Evolutionary conservation across 257 asterid species (phyloP), one percentile per base, ranked within the genome.

Genomic region (Paraleonurus japonicus): DNA sequence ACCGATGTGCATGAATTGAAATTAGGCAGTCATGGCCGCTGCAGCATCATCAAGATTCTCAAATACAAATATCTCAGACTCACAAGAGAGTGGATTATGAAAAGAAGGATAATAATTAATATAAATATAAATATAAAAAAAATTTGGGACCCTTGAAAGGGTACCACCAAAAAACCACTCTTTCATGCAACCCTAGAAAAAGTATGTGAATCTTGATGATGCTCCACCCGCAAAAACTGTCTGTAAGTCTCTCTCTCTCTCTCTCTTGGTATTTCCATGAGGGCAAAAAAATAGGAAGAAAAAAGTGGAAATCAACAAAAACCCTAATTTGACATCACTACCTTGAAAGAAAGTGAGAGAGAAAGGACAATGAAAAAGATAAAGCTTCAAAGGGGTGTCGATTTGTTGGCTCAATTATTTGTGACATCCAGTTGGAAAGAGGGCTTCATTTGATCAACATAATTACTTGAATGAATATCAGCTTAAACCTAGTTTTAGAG

Each of bases 11-110:
- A n/a, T 23, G 17, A n/a, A 30, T 41, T 2, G 9, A 51, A 16
- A 17, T 2, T 24, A 87, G 93, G 9, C 93, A 81, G 28, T 80
- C 30, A 64, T 81, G 69, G 93, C 90, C 80, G 81, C 93, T 87
- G 92, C 92, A 87, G 90, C 93, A 87, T 87, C 93, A 87, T 87
- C 93, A 87, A 85, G 93, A 87, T 85, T 87, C 93, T 62, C 93
- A 87, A 26, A 53, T 28, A 20, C 28, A 57, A 13, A 53, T 35
- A 43, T 48, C 68, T 24, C 3, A 45, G 77, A n/a, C 19, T 30
- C 68, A 68, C 48, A 2, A 27, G 15, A 58, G 41, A 6, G 26
- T 4, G 53, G 11, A 39, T 2, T 2, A 30, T 24, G 16, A 55
- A 10, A 22, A 23, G 12, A 22, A 23, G 12, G 6, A 4, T 19